These are phyloP conservation scores for Eimeria maxima DNA, from an alignment of 169 alveolate species.

Conservation along the genomic window DNA sequence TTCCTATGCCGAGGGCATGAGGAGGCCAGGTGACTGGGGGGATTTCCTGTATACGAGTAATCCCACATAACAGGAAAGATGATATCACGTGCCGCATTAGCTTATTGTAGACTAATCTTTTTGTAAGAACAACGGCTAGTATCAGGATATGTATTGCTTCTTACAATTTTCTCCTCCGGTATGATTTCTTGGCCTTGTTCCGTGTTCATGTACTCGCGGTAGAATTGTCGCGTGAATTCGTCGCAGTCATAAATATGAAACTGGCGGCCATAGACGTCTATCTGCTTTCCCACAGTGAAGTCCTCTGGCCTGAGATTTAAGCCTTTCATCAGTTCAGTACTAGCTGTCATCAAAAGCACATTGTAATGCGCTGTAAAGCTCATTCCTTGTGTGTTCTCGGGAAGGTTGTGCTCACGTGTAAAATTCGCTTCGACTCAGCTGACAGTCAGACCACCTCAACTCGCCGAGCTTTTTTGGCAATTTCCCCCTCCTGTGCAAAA, in stretches of 20 bases:
- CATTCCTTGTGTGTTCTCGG: neutral
- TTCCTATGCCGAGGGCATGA: conserved; percentile 91
- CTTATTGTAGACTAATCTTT: neutral
- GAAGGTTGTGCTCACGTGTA: conserved; percentile 29
- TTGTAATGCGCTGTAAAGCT: neutral
- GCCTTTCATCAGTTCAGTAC: neutral
- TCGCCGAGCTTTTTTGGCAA: conserved; percentile 46
- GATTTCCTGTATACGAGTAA: conserved; percentile 66
- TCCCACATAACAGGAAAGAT: neutral
- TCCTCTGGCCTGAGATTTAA: conserved; percentile 85
- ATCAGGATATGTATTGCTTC: neutral
- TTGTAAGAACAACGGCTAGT: neutral
- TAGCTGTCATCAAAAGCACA: neutral
- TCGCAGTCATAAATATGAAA: conserved; percentile 91
- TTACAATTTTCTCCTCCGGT: conserved; percentile 69
- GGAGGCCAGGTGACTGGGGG: conserved; percentile 90
- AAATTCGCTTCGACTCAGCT: conserved; percentile 43
- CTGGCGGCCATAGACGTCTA: conserved; percentile 89
- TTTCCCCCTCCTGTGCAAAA: conserved; percentile 54
- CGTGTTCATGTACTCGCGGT: conserved; percentile 86
- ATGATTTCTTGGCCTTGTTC: conserved; percentile 88
- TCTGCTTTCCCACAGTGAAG: conserved; percentile 86
- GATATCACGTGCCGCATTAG: neutral
- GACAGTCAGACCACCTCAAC: conserved; percentile 34
- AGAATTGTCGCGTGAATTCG: conserved; percentile 90